Evolutionary conservation across 306 rosid genomes (phyloP).

Genomic region (Ammopiptanthus mongolicus): DNA sequence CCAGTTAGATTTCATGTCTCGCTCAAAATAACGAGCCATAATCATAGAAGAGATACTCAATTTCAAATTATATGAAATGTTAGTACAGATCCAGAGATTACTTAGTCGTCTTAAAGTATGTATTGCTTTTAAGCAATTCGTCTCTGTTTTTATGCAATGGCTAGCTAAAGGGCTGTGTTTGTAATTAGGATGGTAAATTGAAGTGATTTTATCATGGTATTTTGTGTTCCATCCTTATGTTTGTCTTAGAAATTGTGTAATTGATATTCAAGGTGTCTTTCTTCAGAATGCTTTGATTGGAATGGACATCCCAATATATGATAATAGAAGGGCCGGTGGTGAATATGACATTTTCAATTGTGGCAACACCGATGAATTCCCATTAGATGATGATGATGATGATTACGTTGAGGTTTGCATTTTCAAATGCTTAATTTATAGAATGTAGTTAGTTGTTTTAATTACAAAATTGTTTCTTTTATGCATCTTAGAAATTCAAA

Average conservation of each 20-base stretch:
- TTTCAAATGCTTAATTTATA: constrained; percentile 15
- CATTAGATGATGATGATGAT: constrained; percentile 69
- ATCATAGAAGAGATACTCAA: neutral
- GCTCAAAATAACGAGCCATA: neutral
- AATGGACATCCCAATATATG: constrained; percentile 72
- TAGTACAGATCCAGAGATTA: neutral
- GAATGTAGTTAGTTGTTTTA: neutral
- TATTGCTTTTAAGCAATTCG: neutral
- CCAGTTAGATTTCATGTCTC: neutral
- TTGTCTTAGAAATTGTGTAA: neutral
- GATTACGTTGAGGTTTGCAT: constrained; percentile 60
- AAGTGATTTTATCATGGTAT: constrained; percentile 5
- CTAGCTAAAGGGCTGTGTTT: constrained; percentile 2
- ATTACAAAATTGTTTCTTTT: constrained; percentile 3
- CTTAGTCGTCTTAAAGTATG: neutral
- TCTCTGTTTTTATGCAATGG: neutral
- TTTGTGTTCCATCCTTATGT: neutral
- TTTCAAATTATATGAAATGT: neutral
- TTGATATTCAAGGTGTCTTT: constrained; percentile 27
- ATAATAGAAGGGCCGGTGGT: constrained; percentile 43
- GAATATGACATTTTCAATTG: constrained; percentile 38
- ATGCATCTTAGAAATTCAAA: constrained; percentile 19
- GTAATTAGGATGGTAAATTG: neutral
- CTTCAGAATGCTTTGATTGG: constrained; percentile 78
- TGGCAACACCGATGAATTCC: constrained; percentile 36